phyloP scores from a whole-genome alignment of 306 rosid genomes.

The Oemleria cerasiformis region DNA sequence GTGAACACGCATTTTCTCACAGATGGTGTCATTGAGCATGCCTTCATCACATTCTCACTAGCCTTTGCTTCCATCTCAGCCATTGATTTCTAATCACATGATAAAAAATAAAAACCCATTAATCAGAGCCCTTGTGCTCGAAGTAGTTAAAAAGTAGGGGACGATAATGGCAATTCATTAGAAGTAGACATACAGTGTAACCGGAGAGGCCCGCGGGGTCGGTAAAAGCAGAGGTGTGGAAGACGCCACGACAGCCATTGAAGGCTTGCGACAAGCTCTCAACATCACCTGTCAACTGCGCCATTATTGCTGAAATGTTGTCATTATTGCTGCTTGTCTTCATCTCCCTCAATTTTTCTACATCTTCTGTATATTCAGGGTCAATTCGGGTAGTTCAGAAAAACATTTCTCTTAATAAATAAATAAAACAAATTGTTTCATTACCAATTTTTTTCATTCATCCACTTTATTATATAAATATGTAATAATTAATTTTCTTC shows the following conservation, averaged over 20 bases:
- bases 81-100: constrained; percentile 63
- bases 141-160: no score
- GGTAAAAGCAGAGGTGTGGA: constrained; percentile 73
- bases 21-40: constrained; percentile 64
- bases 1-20: constrained; percentile 77
- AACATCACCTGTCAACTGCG: constrained; percentile 36
- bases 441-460: no score
- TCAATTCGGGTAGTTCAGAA: no score
- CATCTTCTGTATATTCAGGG: constrained; percentile 49
- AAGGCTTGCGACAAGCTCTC: constrained; percentile 53
- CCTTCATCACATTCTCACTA: constrained; percentile 78
- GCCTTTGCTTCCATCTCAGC: constrained; percentile 70
- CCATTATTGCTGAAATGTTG: constrained; percentile 34
- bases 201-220: constrained; percentile 96
- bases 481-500: no score
- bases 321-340: constrained; percentile 3
- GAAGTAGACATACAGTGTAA: constrained; percentile 51
- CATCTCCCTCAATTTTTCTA: constrained; percentile 55
- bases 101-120: background rate
- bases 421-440: no score
- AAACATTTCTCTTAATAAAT: no score
- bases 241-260: constrained; percentile 72
- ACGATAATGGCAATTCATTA: no score
- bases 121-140: no score
- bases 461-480: no score